Evolutionary conservation across 352 stramenopile species (phyloP), one percentile per base, ranked within the genome.

Genomic region (Peronospora belbahrii): DNA sequence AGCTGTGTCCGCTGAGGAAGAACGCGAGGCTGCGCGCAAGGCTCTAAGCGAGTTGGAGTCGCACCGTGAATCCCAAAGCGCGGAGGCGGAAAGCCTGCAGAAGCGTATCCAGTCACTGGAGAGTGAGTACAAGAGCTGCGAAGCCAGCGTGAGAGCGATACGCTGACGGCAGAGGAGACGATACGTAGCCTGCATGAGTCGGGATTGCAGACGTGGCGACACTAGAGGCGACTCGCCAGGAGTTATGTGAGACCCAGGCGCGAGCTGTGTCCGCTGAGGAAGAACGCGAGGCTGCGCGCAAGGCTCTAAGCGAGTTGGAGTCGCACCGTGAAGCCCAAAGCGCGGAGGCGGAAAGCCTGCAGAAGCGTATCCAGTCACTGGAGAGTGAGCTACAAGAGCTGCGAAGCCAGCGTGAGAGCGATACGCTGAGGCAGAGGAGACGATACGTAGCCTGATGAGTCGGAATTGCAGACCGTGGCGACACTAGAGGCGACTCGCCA

Each of bases 341-440:
- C 10, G 31, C 27, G 3, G 43, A 63, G 28, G 17, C 36, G 5
- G 6, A 52, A 22, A 10, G 2, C 2, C 18, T 51, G 0, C 42
- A 55, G 6, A 28, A 51, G 41, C 45, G 36, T 5, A 58, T 48
- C 3, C 18, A 56, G 37, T 25, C 48, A 14, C 30, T 64, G 25
- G 44, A 65, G 25, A 42, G 34, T 6, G 57, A 70, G 30, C 44
- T 65, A 0, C 39, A 70, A n/a, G 11, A 56, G 38, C 23, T 65
- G 23, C 44, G 54, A 19, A 44, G 25, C 17, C 49, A 65, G 49
- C 51, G 41, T 10, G 30, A 49, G 30, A 32, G 19, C 24, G 56
- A 65, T 23, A 33, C 44, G 38, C 35, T 48, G 17, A 36, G 23
- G 36, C 49, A 20, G 46, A 56, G 41, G 30, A 65, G 32, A 61